Conservation (phyloP, 2,329 filamentous ascomycete genomes). For the Coniochaeta sp. region DNA sequence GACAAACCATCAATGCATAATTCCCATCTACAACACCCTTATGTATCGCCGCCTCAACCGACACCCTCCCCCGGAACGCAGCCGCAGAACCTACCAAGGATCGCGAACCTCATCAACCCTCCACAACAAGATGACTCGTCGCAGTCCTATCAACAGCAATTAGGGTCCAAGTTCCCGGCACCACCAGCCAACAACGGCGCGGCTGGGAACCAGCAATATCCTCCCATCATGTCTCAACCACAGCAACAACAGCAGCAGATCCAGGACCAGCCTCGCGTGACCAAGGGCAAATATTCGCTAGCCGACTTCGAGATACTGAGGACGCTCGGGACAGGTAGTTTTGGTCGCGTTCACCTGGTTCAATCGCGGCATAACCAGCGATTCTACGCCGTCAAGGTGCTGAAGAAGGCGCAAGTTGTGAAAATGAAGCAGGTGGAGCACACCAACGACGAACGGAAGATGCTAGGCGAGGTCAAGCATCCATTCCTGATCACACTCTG, state of each 20-base stretch:
- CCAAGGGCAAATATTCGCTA: slow-evolving; percentile 95
- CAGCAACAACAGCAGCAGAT: slow-evolving; percentile 18
- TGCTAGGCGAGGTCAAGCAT: slow-evolving; percentile 95
- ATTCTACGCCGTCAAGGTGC: slow-evolving; percentile 96
- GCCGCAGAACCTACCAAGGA: slow-evolving; percentile 67
- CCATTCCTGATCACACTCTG: slow-evolving; percentile 96
- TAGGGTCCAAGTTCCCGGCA: slow-evolving; percentile 11
- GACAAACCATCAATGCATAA: slow-evolving; percentile 22
- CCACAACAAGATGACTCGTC: slow-evolving; percentile 37
- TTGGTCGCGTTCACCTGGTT: slow-evolving; percentile 91
- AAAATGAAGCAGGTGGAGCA: slow-evolving; percentile 99
- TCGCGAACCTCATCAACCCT: slow-evolving; percentile 75
- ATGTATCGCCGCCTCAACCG: slow-evolving; percentile 15
- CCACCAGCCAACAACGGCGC: slow-evolving; percentile 18
- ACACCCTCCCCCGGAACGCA: slow-evolving; percentile 35
- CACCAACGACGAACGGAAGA: slow-evolving; percentile 93
- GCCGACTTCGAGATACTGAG: slow-evolving; percentile 83
- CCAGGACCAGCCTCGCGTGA: slow-evolving; percentile 50
- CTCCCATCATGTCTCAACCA: slow-evolving; percentile 3
- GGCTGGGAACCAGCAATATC: slow-evolving; percentile 10
- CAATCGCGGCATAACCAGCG: slow-evolving; percentile 97
- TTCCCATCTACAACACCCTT: slow-evolving; percentile 19
- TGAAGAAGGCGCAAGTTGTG: slow-evolving; percentile 97
- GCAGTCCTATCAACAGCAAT: slow-evolving; percentile 20
- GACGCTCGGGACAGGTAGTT: slow-evolving; percentile 92